Base-by-base conservation (phyloP, 164 flowering plant genomes). In the Sedum album region DNA sequence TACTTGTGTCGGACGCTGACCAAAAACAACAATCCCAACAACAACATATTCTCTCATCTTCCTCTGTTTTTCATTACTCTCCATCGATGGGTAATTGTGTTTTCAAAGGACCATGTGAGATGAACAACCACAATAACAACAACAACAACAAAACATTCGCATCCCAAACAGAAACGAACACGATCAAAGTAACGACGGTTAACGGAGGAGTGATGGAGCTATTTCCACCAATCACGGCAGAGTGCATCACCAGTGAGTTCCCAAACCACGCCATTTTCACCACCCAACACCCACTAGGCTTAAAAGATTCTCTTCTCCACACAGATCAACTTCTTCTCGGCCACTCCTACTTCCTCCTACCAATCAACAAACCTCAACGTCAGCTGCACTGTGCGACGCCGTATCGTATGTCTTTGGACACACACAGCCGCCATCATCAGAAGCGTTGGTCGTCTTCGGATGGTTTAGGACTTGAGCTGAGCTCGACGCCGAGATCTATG, bases 181-280 rank as follows among this genome's bases (percentile, higher is more conserved):
- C 71, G 76, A 65, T 77, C 49, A 79, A 72, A 64, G 80, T 79
- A 53, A 78, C 75, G 60, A 79, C 80, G 20, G 46, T 76, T 2
- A 72, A 53, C 20, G 84, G 84, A 5, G 82, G 84, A 1, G 63
- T 79, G 31, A 79, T 79, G 82, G 84, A 81, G 77, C 76, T 77
- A 21, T 65, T 66, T 33, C 62, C 82, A 15, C 84, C 82, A 35
- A 70, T 81, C 46, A 75, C 77, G 0, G 84, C 76, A 1, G 79
- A 79, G 55, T 71, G 44, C 73, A 79, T 81, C 41, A 81, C 84
- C 69, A 79, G 68, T 53, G 81, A 81, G 55, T 76, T 78, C 65
- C 82, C 84, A 3, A 81, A 81, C 61, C 81, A 81, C 70, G 79
- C 72, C 69, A 73, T 80, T 25, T 78, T 68, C 79, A 60, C 48